phyloP scores from a whole-genome alignment of 2,329 filamentous ascomycete species.

The Fusarium camptoceras region DNA sequence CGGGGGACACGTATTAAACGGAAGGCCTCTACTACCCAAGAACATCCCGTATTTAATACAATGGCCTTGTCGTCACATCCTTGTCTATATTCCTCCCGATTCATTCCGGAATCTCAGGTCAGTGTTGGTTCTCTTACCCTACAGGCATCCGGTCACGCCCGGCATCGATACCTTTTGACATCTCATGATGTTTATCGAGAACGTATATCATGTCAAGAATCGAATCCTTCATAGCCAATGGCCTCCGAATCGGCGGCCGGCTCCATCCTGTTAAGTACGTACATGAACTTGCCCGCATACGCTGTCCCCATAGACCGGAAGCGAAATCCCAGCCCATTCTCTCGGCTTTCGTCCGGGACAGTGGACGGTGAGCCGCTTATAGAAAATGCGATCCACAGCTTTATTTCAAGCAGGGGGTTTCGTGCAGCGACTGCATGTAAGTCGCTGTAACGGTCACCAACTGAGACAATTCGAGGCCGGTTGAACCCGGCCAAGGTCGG shows the following conservation, averaged over 20 bases:
- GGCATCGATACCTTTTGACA: not conserved
- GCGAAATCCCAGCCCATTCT: not conserved
- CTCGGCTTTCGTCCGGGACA: slow-evolving; percentile 15
- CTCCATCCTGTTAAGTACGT: slow-evolving; percentile 9
- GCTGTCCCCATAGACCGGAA: slow-evolving; percentile 14
- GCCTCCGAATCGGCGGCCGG: not conserved
- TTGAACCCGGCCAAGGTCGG: not conserved
- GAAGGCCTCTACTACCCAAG: slow-evolving; percentile 4
- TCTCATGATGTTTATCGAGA: not conserved
- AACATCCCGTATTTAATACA: slow-evolving; percentile 5
- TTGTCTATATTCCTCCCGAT: slow-evolving; percentile 35
- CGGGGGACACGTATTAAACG: slow-evolving; percentile 3
- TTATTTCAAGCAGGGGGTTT: not conserved
- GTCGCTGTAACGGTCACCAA: not conserved
- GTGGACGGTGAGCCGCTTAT: not conserved
- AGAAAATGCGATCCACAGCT: not conserved
- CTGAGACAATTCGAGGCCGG: not conserved
- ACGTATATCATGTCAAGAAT: not conserved
- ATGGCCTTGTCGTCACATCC: slow-evolving; percentile 11
- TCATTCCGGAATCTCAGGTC: slow-evolving; percentile 38
- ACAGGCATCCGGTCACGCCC: slow-evolving; percentile 5
- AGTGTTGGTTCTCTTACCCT: slow-evolving; percentile 29
- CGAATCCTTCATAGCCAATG: not conserved
- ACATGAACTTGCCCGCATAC: slow-evolving; percentile 1
- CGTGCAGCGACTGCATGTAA: not conserved